Evolutionary conservation across 345 rosid species (phyloP), one percentile per base, ranked within the genome.

Genomic region (Eucalyptus cloeziana): DNA sequence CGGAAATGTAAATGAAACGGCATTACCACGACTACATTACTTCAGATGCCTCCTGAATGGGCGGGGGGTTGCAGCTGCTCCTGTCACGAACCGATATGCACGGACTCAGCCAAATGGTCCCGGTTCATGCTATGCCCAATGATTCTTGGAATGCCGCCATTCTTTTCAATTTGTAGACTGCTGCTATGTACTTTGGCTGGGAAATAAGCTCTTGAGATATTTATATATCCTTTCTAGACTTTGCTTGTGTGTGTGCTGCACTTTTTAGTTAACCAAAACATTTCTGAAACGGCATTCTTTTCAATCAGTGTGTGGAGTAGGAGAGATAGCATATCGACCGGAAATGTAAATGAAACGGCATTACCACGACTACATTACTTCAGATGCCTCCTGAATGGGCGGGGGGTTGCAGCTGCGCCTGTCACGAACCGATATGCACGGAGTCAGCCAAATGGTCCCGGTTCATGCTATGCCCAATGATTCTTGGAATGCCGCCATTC

Each of bases 241-340:
- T 33, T 7, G 45, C 25, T 33, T 37, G 45, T 0, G 27, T 8
- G 25, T 56, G 60, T 8, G 60, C 5, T 56, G 12, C 60, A 56
- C 27, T 22, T 56, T 54, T 56, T 21, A 22, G 27, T 21, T 56
- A 22, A 22, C 12, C 12, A 22, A 56, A 56, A 56, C 62, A n/a
- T n/a, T n/a, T n/a, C n/a, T n/a, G n/a, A n/a, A n/a, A n/a, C n/a
- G n/a, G n/a, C n/a, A n/a, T n/a, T n/a, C n/a, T n/a, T n/a, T n/a
- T n/a, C n/a, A n/a, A n/a, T n/a, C n/a, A n/a, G n/a, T n/a, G n/a
- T 98, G 90, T 95, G 99, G 99, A 98, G 99, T 91, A 92, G 92
- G 56, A 91, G 93, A 91, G 96, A 95, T 90, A 89, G 93, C 19
- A 94, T 91, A 88, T 94, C 98, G 5, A 22, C 91, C 2, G 93